Conservation (phyloP, 345 rosid species). For the Eucalyptus pauciflora region DNA sequence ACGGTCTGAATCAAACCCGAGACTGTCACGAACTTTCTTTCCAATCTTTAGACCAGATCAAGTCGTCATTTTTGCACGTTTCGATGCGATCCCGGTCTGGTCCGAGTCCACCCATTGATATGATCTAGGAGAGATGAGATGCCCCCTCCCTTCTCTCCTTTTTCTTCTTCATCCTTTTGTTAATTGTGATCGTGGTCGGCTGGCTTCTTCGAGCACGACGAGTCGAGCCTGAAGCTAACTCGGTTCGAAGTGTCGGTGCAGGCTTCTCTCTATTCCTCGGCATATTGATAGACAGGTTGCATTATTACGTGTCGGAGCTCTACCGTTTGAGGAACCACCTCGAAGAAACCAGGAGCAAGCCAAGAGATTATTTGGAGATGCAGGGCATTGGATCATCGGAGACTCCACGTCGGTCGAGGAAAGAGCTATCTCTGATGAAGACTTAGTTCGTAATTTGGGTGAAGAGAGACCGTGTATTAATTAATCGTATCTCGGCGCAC, state of each 20-base stretch:
- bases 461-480: background rate
- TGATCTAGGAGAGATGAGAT: background rate
- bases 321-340: background rate
- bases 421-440: background rate
- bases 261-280: constrained; percentile 10
- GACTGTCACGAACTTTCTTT: background rate
- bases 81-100: background rate
- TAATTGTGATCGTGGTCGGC: background rate
- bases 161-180: background rate
- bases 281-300: background rate
- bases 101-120: background rate
- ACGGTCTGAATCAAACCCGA: background rate
- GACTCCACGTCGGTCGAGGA: background rate
- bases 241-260: background rate
- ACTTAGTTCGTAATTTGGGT: background rate
- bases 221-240: background rate
- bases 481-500: background rate
- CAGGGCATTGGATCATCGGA: background rate
- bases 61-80: background rate
- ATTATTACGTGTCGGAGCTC: background rate
- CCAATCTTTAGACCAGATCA: background rate
- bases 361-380: background rate
- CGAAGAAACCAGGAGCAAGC: background rate
- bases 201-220: background rate
- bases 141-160: background rate